Base-by-base conservation (phyloP, 331 rosid species). In the Prunus yedoensis region DNA sequence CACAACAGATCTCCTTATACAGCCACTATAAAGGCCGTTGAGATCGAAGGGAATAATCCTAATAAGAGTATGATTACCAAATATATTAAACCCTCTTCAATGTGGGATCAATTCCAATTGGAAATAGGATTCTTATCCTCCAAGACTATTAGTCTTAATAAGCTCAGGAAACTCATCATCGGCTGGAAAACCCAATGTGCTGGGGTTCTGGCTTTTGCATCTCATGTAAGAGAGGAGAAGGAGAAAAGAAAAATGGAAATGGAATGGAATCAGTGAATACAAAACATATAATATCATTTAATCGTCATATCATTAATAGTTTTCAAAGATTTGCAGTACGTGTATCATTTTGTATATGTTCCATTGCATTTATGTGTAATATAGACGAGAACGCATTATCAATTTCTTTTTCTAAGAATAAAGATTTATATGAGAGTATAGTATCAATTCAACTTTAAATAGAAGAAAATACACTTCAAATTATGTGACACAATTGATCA, bases 401-500 rank as follows among this genome's bases (percentile, higher is more conserved):
- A 47, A 47, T 2, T 12, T 8, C 51, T 47, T 47, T 9, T 4
- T 35, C 41, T 35, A 35, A 35, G 41, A 35, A 5, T n/a, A n/a
- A 35, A 35, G 41, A 5, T 5, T 35, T 35, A 35, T 35, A 35
- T 35, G 41, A 35, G 41, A 35, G 41, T 1, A 35, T 71, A 54
- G 35, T 53, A 38, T 12, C 32, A 71, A 23, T 35, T 7, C 12
- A 35, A 54, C 75, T 8, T 15, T 45, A 20, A 35, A 35, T 14
- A 11, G n/a, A 46, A 45, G 50, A 25, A 30, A 25, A 71, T 65
- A 51, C 7, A 65, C n/a, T 21, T 17, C 30, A 66, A 54, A 25
- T 49, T 47, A 49, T 20, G 68, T 28, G 11, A 74, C 61, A 71
- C 73, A 77, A 56, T 28, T 79, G 61, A 50, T 73, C 64, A 41